phyloP scores from a whole-genome alignment of 164 flowering plant genomes.

The Vitis rupestris region DNA sequence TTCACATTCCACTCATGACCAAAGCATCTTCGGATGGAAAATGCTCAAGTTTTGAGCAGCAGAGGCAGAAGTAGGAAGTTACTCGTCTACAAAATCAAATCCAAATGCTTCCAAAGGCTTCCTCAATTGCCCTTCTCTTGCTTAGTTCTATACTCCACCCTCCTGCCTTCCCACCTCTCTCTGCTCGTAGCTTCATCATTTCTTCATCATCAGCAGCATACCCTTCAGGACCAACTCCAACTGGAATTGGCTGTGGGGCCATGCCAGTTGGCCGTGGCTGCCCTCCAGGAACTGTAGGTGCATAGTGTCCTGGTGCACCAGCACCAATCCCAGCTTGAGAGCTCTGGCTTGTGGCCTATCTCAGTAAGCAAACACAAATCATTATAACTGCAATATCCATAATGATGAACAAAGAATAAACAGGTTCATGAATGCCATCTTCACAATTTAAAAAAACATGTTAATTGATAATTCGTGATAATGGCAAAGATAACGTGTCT shows the following conservation, averaged over 20 bases:
- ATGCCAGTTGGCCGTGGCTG: slow-evolving; percentile 89
- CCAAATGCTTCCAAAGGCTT: slow-evolving; percentile 89
- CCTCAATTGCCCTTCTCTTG: slow-evolving; percentile 80
- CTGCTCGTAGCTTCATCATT: slow-evolving; percentile 65
- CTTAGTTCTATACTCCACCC: slow-evolving; percentile 82
- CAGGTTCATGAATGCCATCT: too few relatives aligned
- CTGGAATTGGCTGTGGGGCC: slow-evolving; percentile 66
- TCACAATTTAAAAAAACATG: too few relatives aligned
- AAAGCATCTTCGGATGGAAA: background rate
- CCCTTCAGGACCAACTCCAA: slow-evolving; percentile 51
- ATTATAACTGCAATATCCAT: background rate
- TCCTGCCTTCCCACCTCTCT: slow-evolving; percentile 78
- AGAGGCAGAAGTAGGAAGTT: too few relatives aligned
- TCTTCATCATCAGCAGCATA: slow-evolving; percentile 61
- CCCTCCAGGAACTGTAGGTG: slow-evolving; percentile 72
- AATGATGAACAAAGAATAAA: background rate
- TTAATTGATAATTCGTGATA: too few relatives aligned
- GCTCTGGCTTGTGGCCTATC: slow-evolving; percentile 44
- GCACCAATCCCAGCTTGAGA: slow-evolving; percentile 40
- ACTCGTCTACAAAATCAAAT: slow-evolving; percentile 22
- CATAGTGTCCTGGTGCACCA: slow-evolving; percentile 67
- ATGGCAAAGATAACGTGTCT: too few relatives aligned
- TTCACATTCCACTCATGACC: too few relatives aligned
- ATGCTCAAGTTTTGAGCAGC: too few relatives aligned
- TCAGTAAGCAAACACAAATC: background rate